Evolutionary conservation across 2,329 filamentous ascomycete genomes (phyloP).

Genomic region (Teratosphaeria viscida): DNA sequence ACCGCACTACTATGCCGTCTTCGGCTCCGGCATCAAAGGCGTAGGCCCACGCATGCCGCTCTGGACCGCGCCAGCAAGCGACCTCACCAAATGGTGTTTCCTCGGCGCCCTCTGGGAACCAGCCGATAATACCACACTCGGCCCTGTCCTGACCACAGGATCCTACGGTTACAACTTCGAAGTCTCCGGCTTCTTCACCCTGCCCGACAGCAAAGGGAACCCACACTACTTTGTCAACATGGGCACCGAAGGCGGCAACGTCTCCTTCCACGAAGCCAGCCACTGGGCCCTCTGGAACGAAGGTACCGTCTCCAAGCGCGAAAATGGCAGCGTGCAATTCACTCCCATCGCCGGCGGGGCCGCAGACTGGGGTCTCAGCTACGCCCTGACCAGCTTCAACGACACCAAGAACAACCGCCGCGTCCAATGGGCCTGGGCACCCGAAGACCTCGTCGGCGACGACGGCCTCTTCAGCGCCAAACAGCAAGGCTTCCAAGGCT

Average conservation of each 20-base stretch:
- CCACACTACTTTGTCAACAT: constrained; percentile 36
- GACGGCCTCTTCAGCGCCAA: constrained; percentile 28
- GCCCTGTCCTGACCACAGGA: constrained; percentile 32
- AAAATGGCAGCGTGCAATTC: constrained; percentile 36
- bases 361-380: constrained; percentile 35
- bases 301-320: constrained; percentile 30
- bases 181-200: constrained; percentile 38
- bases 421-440: constrained; percentile 38
- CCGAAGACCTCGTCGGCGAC: constrained; percentile 31
- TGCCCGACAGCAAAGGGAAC: constrained; percentile 33
- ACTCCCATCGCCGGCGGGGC: constrained; percentile 34
- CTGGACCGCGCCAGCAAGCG: constrained; percentile 34
- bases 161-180: constrained; percentile 40
- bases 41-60: constrained; percentile 38
- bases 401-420: constrained; percentile 40
- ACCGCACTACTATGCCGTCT: constrained; percentile 37
- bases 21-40: constrained; percentile 38
- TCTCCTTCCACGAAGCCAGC: constrained; percentile 29
- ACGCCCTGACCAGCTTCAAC: constrained; percentile 38
- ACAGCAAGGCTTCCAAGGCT: constrained; percentile 35
- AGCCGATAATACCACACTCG: constrained; percentile 31
- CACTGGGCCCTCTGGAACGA: constrained; percentile 40
- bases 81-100: constrained; percentile 39
- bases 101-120: constrained; percentile 38
- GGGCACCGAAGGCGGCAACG: constrained; percentile 34